Evolutionary conservation across 345 rosid species (phyloP).

Genomic region (Lepidium africanum): DNA sequence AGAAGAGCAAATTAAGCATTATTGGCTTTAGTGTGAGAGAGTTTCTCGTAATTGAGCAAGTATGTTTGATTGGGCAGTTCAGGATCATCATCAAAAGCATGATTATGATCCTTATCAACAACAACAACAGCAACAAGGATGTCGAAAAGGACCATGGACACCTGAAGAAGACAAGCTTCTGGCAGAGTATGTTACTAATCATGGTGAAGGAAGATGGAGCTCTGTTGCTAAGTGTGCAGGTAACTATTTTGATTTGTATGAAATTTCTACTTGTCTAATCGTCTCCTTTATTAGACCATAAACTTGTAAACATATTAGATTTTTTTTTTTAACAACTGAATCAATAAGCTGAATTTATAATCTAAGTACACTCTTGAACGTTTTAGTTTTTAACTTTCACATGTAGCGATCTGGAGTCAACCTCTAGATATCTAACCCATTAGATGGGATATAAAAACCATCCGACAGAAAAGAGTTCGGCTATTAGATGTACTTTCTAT

Average conservation of each 20-base stretch:
- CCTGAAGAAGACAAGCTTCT: slow-evolving; percentile 71
- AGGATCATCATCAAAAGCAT: slow-evolving; percentile 14
- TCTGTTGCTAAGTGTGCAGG: slow-evolving; percentile 59
- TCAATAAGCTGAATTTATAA: too few relatives aligned
- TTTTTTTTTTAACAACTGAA: too few relatives aligned
- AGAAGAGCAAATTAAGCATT: background rate
- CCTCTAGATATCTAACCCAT: too few relatives aligned
- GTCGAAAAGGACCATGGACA: slow-evolving; percentile 92
- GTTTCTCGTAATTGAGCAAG: slow-evolving; percentile 11
- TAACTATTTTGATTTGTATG: slow-evolving; percentile 9
- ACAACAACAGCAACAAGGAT: slow-evolving; percentile 26
- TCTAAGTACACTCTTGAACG: too few relatives aligned
- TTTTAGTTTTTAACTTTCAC: too few relatives aligned
- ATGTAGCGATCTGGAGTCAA: too few relatives aligned
- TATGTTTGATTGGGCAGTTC: slow-evolving; percentile 44
- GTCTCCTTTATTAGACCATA: background rate
- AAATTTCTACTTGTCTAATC: background rate
- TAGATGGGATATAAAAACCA: too few relatives aligned
- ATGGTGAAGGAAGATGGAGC: slow-evolving; percentile 89
- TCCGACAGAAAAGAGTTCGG: too few relatives aligned
- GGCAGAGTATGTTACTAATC: slow-evolving; percentile 39
- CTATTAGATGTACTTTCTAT: too few relatives aligned
- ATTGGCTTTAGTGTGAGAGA: background rate
- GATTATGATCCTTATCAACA: slow-evolving; percentile 15
- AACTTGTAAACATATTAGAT: background rate